Evolutionary conservation across 768 basidiomycete genomes (phyloP).

Genomic region (Lentinula aciculospora): DNA sequence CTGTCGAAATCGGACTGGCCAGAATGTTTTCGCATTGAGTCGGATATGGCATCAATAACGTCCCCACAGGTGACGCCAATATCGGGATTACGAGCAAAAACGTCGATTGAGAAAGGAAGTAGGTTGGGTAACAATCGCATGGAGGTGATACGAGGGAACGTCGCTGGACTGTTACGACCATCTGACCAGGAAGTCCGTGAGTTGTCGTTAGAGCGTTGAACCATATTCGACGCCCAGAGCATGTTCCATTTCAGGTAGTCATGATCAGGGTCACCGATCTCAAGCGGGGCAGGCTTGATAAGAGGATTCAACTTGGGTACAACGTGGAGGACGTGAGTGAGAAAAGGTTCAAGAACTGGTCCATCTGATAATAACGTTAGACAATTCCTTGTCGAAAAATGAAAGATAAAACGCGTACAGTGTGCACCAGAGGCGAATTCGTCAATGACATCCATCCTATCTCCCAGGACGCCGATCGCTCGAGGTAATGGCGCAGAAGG

Average conservation of each 20-base stretch:
- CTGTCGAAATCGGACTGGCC: constrained; percentile 46
- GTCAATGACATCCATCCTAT: constrained; percentile 2
- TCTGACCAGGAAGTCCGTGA: constrained; percentile 4
- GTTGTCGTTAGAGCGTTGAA: constrained; percentile 2
- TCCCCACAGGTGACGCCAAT: constrained; percentile 68
- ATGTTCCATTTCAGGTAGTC: constrained; percentile 8
- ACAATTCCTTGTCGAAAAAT: not conserved
- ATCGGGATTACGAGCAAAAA: constrained; percentile 34
- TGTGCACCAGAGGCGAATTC: not conserved
- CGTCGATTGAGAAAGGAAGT: constrained; percentile 52
- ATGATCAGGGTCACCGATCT: not conserved
- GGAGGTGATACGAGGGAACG: constrained; percentile 7
- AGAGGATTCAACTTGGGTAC: not conserved
- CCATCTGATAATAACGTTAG: constrained; percentile 9
- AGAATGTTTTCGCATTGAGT: constrained; percentile 44
- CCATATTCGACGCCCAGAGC: constrained; percentile 1
- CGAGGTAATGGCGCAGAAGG: not conserved
- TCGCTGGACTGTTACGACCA: constrained; percentile 5
- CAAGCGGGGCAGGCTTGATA: not conserved
- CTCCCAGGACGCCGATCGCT: not conserved
- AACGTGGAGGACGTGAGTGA: constrained; percentile 1
- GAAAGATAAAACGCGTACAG: not conserved
- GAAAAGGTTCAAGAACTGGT: constrained; percentile 3
- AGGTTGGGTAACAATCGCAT: constrained; percentile 38
- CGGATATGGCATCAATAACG: constrained; percentile 49